phyloP scores from a whole-genome alignment of 2,329 filamentous ascomycete species.

The Colletotrichum sp. region DNA sequence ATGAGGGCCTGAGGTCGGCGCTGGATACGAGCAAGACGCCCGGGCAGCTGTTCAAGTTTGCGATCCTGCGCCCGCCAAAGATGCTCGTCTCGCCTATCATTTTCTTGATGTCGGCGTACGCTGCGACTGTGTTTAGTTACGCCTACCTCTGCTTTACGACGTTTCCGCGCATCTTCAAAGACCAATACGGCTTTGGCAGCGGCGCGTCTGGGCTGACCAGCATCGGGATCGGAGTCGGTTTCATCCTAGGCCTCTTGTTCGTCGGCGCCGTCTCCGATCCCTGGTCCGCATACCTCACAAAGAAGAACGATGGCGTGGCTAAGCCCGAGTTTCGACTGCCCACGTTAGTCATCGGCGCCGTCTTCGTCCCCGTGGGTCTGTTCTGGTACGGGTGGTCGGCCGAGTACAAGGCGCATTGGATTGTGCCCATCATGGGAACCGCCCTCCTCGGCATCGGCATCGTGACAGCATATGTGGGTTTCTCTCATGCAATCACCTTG shows the following conservation, averaged over 20 bases:
- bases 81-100: slow-evolving; percentile 61
- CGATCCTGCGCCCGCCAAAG: slow-evolving; percentile 48
- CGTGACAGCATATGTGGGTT: not conserved
- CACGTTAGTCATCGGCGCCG: slow-evolving; percentile 20
- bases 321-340: slow-evolving; percentile 27
- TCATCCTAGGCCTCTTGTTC: not conserved
- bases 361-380: slow-evolving; percentile 45
- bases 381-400: slow-evolving; percentile 66
- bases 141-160: slow-evolving; percentile 45
- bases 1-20: slow-evolving; percentile 25
- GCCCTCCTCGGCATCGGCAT: slow-evolving; percentile 52
- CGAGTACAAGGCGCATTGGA: slow-evolving; percentile 58
- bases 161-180: slow-evolving; percentile 41
- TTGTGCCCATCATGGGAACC: slow-evolving; percentile 64
- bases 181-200: slow-evolving; percentile 35
- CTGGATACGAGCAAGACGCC: slow-evolving; percentile 10
- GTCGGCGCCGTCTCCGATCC: slow-evolving; percentile 20
- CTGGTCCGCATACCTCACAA: slow-evolving; percentile 8
- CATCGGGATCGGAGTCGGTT: slow-evolving; percentile 52
- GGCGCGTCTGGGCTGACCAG: slow-evolving; percentile 42
- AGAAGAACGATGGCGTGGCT: slow-evolving; percentile 19
- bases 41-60: slow-evolving; percentile 33
- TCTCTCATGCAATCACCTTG: not conserved
- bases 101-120: slow-evolving; percentile 45
- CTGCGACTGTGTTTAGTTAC: slow-evolving; percentile 39